Percentiles rank a stretch among this genome's conserved stretches.
phyloP scores from a whole-genome alignment of 495 filamentous ascomycete genomes.

The Bombardia bombarda region DNA sequence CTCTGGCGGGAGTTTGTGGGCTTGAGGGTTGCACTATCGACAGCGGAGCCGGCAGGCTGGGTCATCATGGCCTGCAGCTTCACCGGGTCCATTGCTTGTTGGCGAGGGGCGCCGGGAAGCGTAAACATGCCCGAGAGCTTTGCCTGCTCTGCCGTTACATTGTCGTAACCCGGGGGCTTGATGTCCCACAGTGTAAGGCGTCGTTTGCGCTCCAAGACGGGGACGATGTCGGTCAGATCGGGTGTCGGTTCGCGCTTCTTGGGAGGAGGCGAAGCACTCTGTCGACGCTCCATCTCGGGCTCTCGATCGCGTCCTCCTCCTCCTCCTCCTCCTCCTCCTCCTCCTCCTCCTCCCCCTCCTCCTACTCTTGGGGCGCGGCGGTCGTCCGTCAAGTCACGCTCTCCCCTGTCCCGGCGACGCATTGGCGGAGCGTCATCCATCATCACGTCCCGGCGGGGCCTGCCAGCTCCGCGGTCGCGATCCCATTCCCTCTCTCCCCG shows the following conservation, averaged over 20 bases:
- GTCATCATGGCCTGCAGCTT: conserved; percentile 94
- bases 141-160: conserved; percentile 96
- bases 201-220: conserved; percentile 74
- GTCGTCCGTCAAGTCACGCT: conserved; percentile 36
- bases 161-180: conserved; percentile 96
- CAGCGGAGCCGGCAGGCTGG: conserved; percentile 60
- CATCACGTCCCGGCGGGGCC: conserved; percentile 17
- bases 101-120: conserved; percentile 86
- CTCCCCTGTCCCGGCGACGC: conserved; percentile 33
- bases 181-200: conserved; percentile 98
- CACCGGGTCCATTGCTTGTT: conserved; percentile 92
- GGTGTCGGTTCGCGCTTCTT: conserved; percentile 94
- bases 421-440: conserved; percentile 22
- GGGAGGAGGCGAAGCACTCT: conserved; percentile 69
- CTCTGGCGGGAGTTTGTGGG: conserved; percentile 87
- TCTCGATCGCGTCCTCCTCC: conserved; percentile 35
- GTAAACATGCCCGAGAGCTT: conserved; percentile 99
- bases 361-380: conserved; percentile 27
- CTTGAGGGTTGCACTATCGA: conserved; percentile 70
- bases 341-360: too few species aligned
- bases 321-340: too few species aligned
- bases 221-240: conserved; percentile 77
- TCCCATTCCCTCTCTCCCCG: conserved; percentile 53
- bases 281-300: conserved; percentile 58
- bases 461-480: conserved; percentile 52